phyloP scores from a whole-genome alignment of 2,329 filamentous ascomycete genomes.

The Alternaria sp. region DNA sequence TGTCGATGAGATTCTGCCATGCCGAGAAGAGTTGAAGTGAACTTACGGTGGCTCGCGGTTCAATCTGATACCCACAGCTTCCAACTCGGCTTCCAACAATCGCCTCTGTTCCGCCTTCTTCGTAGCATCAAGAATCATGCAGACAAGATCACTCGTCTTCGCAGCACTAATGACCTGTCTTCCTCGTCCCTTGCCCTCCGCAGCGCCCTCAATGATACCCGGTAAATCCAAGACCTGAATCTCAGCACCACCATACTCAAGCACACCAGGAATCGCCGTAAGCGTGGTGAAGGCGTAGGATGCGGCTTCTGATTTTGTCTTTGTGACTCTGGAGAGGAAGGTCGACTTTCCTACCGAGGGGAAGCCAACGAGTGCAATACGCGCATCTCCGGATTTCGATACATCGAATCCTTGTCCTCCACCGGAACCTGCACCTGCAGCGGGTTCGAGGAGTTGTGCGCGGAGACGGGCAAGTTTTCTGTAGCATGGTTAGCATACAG shows the following conservation, averaged over 20 bases:
- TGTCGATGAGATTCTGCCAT: background rate
- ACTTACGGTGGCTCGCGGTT: conserved; percentile 85
- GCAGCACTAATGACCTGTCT: conserved; percentile 96
- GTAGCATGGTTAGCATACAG: background rate
- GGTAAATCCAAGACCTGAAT: conserved; percentile 97
- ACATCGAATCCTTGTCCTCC: conserved; percentile 86
- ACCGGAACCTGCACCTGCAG: conserved; percentile 76
- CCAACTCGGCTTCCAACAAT: conserved; percentile 87
- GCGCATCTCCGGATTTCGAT: conserved; percentile 93
- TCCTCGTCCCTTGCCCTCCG: conserved; percentile 94
- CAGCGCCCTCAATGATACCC: conserved; percentile 95
- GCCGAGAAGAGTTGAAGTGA: no score
- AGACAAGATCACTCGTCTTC: conserved; percentile 95
- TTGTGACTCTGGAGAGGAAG: conserved; percentile 98
- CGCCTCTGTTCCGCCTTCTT: conserved; percentile 94
- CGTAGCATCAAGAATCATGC: conserved; percentile 97
- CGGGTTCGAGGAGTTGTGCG: conserved; percentile 92
- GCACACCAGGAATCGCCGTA: conserved; percentile 94
- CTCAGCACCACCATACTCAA: conserved; percentile 97
- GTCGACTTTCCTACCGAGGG: conserved; percentile 99
- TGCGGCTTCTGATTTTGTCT: conserved; percentile 94
- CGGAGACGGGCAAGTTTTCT: conserved; percentile 95
- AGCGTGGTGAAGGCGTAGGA: conserved; percentile 97
- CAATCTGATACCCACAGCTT: conserved; percentile 91
- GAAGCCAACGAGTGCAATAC: conserved; percentile 97